phyloP scores from a whole-genome alignment of 495 filamentous ascomycete genomes.

The Tuber melanosporum region DNA sequence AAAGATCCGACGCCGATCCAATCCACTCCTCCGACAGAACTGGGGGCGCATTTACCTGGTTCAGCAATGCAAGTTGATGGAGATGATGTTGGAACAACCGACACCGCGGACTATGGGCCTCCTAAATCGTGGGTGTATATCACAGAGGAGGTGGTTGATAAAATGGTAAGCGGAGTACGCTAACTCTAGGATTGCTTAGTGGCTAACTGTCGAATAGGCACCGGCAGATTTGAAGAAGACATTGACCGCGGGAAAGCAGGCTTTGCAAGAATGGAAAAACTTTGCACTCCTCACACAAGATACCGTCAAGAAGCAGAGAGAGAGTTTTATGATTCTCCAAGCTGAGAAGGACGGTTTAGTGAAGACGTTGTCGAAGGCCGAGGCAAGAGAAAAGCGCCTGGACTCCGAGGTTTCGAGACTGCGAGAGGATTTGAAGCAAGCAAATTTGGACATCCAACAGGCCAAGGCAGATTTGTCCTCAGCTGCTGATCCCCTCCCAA shows the following conservation, averaged over 20 bases:
- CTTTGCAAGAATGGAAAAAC: conserved; percentile 31
- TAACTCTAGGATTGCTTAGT: not conserved
- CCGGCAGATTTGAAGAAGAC: conserved; percentile 19
- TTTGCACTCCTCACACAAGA: conserved; percentile 34
- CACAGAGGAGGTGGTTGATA: not conserved
- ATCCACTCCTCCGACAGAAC: not conserved
- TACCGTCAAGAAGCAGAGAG: conserved; percentile 26
- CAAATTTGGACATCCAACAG: not conserved
- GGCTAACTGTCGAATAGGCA: conserved; percentile 20
- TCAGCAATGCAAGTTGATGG: conserved; percentile 6
- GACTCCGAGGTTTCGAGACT: conserved; percentile 23
- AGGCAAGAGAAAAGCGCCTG: conserved; percentile 26
- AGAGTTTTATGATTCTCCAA: conserved; percentile 8
- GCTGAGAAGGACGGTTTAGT: conserved; percentile 11
- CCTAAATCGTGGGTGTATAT: conserved; percentile 8
- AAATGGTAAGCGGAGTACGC: not conserved
- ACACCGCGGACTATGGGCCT: not conserved
- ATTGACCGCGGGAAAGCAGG: conserved; percentile 17
- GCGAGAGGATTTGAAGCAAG: conserved; percentile 10
- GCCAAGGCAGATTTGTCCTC: not conserved
- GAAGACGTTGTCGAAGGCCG: conserved; percentile 12
- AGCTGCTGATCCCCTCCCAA: conserved; percentile 5
- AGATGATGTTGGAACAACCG: not conserved
- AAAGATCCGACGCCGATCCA: conserved; percentile 27
- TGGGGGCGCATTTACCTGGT: not conserved